Conservation (phyloP, 306 rosid genomes). For the Corylus avellana region DNA sequence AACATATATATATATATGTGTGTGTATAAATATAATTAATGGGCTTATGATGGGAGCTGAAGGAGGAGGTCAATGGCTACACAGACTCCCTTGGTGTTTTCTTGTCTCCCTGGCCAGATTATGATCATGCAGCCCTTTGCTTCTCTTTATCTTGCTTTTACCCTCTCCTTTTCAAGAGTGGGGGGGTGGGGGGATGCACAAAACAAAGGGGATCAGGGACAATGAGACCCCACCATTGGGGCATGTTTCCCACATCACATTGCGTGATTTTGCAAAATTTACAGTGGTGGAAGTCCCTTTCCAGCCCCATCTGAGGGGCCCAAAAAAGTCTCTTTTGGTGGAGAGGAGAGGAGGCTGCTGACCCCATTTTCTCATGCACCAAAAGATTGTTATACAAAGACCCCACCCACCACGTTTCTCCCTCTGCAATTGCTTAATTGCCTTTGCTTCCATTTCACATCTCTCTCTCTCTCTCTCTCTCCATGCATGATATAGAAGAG, state of each 20-base stretch:
- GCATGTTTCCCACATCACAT: constrained; percentile 44
- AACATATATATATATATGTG: not conserved
- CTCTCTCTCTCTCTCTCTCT: constrained; percentile 44
- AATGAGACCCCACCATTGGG: constrained; percentile 55
- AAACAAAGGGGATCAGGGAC: constrained; percentile 35
- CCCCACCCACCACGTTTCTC: constrained; percentile 52
- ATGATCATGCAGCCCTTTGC: constrained; percentile 52
- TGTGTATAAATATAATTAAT: constrained; percentile 24
- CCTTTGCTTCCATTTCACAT: constrained; percentile 96
- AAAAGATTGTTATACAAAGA: constrained; percentile 55
- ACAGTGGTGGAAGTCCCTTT: constrained; percentile 53
- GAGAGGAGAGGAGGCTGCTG: constrained; percentile 29
- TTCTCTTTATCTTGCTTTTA: constrained; percentile 18
- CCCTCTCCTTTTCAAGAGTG: constrained; percentile 23
- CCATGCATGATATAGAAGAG: constrained; percentile 56
- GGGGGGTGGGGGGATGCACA: constrained; percentile 28
- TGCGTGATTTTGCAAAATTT: constrained; percentile 42
- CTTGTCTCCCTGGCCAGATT: constrained; percentile 63
- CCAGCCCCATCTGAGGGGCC: constrained; percentile 66
- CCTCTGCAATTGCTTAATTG: constrained; percentile 49
- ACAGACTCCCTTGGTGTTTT: constrained; percentile 78
- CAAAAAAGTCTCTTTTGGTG: constrained; percentile 43
- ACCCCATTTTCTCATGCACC: constrained; percentile 65
- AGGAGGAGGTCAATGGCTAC: constrained; percentile 63
- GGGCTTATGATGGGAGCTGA: constrained; percentile 47